Percentiles rank a stretch among this genome's conserved stretches.
Conservation (phyloP, 164 flowering plant species). For the Stephania cephalantha region DNA sequence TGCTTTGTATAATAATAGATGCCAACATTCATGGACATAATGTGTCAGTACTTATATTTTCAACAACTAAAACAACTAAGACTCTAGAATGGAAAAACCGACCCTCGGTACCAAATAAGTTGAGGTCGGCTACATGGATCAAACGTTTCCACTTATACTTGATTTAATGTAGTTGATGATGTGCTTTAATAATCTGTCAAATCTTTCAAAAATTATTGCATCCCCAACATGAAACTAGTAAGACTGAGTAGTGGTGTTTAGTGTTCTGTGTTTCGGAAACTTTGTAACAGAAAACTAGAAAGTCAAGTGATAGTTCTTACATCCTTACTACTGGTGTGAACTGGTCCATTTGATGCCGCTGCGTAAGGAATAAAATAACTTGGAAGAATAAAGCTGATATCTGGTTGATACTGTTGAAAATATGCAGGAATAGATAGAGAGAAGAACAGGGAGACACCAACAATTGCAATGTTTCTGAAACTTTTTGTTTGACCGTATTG, state of each 20-base stretch:
- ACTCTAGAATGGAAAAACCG: background rate
- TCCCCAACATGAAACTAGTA: too few species aligned
- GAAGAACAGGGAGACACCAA: constrained; percentile 85
- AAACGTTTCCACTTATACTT: too few species aligned
- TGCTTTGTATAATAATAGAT: background rate
- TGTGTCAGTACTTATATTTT: background rate
- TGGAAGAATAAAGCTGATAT: constrained; percentile 56
- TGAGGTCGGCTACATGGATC: too few species aligned
- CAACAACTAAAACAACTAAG: background rate
- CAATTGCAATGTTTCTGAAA: constrained; percentile 66
- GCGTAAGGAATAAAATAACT: constrained; percentile 70
- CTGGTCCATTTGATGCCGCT: constrained; percentile 85
- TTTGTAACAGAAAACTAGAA: background rate
- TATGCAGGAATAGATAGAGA: constrained; percentile 85
- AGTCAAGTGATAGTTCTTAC: constrained; percentile 29
- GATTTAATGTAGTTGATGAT: too few species aligned
- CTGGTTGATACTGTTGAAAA: constrained; percentile 71
- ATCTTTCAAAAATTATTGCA: too few species aligned
- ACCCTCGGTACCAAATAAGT: too few species aligned
- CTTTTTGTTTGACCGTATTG: constrained; percentile 63
- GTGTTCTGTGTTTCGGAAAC: background rate
- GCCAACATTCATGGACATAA: background rate
- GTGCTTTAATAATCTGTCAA: too few species aligned
- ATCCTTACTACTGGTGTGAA: constrained; percentile 47
- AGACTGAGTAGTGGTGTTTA: too few species aligned